Conservation (phyloP, 2,329 filamentous ascomycete genomes). For the Pseudogymnoascus sp. region DNA sequence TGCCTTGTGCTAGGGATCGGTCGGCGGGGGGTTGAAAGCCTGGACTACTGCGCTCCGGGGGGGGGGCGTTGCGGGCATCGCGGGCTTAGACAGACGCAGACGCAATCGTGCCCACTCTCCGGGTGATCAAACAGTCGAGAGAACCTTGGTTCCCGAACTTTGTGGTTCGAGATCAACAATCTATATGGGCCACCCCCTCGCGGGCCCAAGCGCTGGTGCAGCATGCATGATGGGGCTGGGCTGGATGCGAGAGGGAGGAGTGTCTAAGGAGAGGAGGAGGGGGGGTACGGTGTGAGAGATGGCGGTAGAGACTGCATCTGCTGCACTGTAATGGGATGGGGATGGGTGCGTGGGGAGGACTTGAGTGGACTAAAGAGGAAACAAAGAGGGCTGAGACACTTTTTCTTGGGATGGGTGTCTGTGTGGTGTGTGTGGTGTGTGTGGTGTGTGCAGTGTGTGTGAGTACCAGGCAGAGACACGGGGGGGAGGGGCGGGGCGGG, state of each 20-base stretch:
- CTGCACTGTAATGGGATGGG: neutral
- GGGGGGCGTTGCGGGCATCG: neutral
- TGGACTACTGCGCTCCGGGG: neutral
- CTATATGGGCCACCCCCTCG: neutral
- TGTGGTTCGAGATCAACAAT: neutral
- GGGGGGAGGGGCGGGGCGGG: neutral
- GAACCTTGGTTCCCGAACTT: neutral
- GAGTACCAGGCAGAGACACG: neutral
- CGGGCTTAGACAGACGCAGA: neutral
- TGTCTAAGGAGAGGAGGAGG: neutral
- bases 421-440: neutral
- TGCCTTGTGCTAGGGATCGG: too few species aligned
- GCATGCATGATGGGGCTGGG: neutral
- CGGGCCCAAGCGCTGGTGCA: neutral
- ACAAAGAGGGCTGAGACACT: neutral
- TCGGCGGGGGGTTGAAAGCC: neutral
- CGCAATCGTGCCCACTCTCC: neutral
- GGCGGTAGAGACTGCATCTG: neutral
- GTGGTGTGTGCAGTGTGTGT: neutral
- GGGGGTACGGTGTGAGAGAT: neutral
- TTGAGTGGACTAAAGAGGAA: neutral
- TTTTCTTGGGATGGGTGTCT: too few species aligned
- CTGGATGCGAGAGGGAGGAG: too few species aligned
- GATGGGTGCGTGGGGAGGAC: neutral
- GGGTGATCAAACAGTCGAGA: neutral